Evolutionary conservation across 768 basidiomycete genomes (phyloP).

Genomic region (Termitomyces sp.): DNA sequence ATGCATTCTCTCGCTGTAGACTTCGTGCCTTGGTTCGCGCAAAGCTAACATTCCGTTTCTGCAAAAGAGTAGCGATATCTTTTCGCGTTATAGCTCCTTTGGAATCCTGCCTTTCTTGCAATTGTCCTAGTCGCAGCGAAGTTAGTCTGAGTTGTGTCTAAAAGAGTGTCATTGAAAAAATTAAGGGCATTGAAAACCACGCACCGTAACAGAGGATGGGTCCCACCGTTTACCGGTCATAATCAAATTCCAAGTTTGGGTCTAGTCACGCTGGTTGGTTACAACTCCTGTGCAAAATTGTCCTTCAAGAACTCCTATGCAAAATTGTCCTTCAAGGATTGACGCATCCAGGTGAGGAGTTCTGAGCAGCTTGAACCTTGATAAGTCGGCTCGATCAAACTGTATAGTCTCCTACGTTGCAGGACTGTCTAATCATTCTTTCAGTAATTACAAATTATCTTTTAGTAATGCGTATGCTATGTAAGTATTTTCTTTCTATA

Average conservation of each 20-base stretch:
- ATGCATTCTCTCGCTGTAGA: conserved; percentile 58
- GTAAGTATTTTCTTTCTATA: too few species aligned
- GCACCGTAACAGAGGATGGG: conserved; percentile 33
- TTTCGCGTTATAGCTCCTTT: conserved; percentile 57
- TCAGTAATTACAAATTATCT: too few species aligned
- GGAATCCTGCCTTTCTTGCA: conserved; percentile 69
- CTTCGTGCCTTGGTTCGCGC: conserved; percentile 75
- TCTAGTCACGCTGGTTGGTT: background rate
- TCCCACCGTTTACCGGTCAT: conserved; percentile 30
- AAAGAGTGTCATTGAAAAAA: conserved; percentile 9
- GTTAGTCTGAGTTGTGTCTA: conserved; percentile 64
- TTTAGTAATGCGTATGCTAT: too few species aligned
- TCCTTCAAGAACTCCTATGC: background rate
- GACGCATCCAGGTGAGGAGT: background rate
- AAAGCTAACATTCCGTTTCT: conserved; percentile 55
- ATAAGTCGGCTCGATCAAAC: background rate
- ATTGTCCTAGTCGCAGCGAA: conserved; percentile 62
- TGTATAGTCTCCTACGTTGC: too few species aligned
- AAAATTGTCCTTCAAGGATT: background rate
- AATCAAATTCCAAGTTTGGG: background rate
- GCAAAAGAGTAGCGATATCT: conserved; percentile 66
- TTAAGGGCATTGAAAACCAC: conserved; percentile 3
- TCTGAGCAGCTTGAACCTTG: background rate
- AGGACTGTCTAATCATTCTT: too few species aligned
- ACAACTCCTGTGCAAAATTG: background rate